These are phyloP conservation scores for Diospyros lotus DNA, from an alignment of 148 eudicot genomes.

Conservation along the genomic window DNA sequence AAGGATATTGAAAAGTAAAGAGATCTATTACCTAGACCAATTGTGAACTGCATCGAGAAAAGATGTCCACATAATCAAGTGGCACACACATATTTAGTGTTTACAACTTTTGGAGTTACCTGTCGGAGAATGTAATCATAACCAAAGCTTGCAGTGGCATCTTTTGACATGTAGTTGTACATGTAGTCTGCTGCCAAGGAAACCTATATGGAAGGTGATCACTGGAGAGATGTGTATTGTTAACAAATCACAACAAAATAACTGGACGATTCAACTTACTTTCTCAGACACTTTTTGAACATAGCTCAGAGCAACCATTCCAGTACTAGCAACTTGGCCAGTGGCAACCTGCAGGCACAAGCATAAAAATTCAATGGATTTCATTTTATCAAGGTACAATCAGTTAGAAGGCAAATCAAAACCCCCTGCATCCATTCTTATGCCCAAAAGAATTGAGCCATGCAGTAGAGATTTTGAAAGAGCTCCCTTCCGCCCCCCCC, in stretches of 20 bases:
- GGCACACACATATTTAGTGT: not conserved
- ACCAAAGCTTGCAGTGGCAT: constrained; percentile 80
- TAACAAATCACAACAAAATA: constrained; percentile 9
- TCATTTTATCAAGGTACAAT: not conserved
- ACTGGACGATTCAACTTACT: constrained; percentile 35
- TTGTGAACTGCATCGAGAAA: too few relatives aligned
- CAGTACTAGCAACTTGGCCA: constrained; percentile 92
- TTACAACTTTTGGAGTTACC: constrained; percentile 30
- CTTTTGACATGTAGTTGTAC: constrained; percentile 83
- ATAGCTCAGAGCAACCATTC: constrained; percentile 76
- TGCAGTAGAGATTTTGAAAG: not conserved
- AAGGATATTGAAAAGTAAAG: too few relatives aligned
- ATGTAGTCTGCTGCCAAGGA: constrained; percentile 85
- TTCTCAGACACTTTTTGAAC: constrained; percentile 93
- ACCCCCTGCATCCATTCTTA: not conserved
- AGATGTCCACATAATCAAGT: too few relatives aligned
- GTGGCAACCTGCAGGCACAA: constrained; percentile 60
- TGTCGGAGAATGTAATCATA: constrained; percentile 91
- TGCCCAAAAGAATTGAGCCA: not conserved
- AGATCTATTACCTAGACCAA: too few relatives aligned
- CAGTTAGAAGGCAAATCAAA: constrained; percentile 4
- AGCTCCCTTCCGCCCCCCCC: not conserved
- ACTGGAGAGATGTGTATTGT: not conserved
- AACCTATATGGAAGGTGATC: constrained; percentile 29
- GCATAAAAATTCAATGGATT: not conserved